Conservation (phyloP, 495 filamentous ascomycete species). For the Geoglossum glabrum region DNA sequence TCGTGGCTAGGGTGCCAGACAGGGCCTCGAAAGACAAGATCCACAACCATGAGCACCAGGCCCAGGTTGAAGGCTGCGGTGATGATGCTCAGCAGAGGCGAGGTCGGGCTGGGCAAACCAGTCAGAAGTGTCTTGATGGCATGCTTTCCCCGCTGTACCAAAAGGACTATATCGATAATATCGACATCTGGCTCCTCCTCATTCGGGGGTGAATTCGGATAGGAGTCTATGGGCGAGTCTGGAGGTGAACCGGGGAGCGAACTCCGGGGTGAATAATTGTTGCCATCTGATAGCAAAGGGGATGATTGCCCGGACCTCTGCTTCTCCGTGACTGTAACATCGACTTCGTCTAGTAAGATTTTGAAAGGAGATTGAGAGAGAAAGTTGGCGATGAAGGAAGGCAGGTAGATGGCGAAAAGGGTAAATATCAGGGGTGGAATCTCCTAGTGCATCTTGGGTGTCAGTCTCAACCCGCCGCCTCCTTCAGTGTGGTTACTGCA, state of each 20-base stretch:
- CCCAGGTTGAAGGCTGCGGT: conserved; percentile 52
- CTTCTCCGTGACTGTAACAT: conserved; percentile 36
- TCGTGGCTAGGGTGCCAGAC: conserved; percentile 48
- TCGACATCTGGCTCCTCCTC: conserved; percentile 13
- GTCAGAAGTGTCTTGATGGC: conserved; percentile 41
- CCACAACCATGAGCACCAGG: conserved; percentile 43
- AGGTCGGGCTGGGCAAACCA: conserved; percentile 54
- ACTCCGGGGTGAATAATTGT: too few relatives aligned
- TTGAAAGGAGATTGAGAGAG: conserved; percentile 35
- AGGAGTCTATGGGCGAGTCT: too few relatives aligned
- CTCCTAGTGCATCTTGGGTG: conserved; percentile 19
- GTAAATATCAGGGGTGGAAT: conserved; percentile 48
- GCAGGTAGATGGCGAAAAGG: conserved; percentile 49
- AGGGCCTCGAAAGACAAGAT: conserved; percentile 51
- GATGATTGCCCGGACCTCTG: conserved; percentile 12
- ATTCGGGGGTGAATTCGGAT: neutral
- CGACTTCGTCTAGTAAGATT: conserved; percentile 36
- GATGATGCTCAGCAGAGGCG: conserved; percentile 34
- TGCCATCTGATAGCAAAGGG: conserved; percentile 14
- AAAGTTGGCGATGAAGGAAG: conserved; percentile 41
- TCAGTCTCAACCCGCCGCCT: conserved; percentile 9
- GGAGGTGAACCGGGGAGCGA: too few relatives aligned
- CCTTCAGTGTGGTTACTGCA: neutral
- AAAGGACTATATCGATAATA: conserved; percentile 19
- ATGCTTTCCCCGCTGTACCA: conserved; percentile 17